These are phyloP conservation scores for Fusarium miscanthi DNA, from an alignment of 2,329 filamentous ascomycete species.

Conservation along the genomic window DNA sequence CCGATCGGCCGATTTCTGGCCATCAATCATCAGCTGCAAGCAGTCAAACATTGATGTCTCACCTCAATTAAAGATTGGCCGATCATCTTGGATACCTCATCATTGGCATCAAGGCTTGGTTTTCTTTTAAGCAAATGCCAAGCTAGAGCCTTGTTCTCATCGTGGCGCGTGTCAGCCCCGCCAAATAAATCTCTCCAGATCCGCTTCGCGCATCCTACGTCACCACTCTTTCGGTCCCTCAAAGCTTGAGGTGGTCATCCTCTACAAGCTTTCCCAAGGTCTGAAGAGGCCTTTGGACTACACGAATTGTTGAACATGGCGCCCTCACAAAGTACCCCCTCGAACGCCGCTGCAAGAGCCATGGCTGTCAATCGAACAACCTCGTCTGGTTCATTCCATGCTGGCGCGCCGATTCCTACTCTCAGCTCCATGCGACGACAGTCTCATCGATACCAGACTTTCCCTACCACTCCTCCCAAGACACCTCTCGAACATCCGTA, in stretches of 20 bases:
- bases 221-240: constrained; percentile 13
- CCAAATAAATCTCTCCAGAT: constrained; percentile 22
- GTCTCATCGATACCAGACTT: constrained; percentile 79
- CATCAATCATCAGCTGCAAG: background rate
- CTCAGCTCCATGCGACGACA: constrained; percentile 52
- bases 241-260: constrained; percentile 8
- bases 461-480: constrained; percentile 78
- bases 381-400: constrained; percentile 63
- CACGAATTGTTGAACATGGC: constrained; percentile 31
- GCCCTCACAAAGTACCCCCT: constrained; percentile 23
- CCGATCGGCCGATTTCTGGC: constrained; percentile 20
- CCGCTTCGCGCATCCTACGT: constrained; percentile 17
- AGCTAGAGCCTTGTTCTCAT: constrained; percentile 28
- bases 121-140: constrained; percentile 9
- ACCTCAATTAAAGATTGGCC: background rate
- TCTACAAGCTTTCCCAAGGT: constrained; percentile 12
- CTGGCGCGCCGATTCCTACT: constrained; percentile 61
- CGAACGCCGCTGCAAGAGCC: constrained; percentile 11
- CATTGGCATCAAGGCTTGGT: background rate
- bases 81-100: background rate
- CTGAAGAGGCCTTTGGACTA: background rate
- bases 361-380: constrained; percentile 34
- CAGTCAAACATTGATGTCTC: constrained; percentile 13
- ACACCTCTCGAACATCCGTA: constrained; percentile 66
- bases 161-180: constrained; percentile 38